A percentile compares a stretch with the other conserved stretches of the same genome.
Evolutionary conservation across 2,329 filamentous ascomycete genomes (phyloP).

Genomic region (Septoria linicola): DNA sequence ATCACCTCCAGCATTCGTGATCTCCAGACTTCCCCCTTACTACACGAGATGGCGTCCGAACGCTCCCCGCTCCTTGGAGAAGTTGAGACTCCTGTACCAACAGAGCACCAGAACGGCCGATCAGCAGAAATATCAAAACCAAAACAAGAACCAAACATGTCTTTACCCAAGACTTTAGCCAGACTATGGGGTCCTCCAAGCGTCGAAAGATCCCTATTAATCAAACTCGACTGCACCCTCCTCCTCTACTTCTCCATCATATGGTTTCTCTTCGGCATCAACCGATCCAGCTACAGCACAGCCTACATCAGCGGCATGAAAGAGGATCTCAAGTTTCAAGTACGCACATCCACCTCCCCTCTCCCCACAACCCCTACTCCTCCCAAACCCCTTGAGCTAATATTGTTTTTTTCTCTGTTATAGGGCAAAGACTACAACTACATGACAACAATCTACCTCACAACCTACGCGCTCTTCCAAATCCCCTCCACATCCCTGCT

Average conservation of each 20-base stretch:
- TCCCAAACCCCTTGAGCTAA: too few species aligned
- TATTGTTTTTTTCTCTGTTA: too few species aligned
- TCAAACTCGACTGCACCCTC: conserved; percentile 24
- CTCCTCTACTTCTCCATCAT: conserved; percentile 46
- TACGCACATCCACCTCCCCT: conserved; percentile 17
- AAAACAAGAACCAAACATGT: not conserved
- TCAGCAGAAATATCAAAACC: not conserved
- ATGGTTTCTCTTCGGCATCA: conserved; percentile 52
- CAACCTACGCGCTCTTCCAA: conserved; percentile 48
- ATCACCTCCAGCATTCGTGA: not conserved
- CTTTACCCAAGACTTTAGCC: conserved; percentile 2
- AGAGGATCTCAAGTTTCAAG: conserved; percentile 50
- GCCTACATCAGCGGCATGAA: conserved; percentile 57
- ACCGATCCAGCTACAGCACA: conserved; percentile 46
- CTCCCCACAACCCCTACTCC: not conserved
- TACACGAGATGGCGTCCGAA: conserved; percentile 9
- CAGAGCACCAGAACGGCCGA: not conserved
- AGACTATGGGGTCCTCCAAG: conserved; percentile 20
- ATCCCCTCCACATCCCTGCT: conserved; percentile 47
- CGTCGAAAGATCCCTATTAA: conserved; percentile 17
- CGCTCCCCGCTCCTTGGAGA: conserved; percentile 10
- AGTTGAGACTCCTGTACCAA: not conserved
- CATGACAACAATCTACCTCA: conserved; percentile 32
- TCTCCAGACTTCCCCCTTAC: not conserved
- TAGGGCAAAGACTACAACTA: conserved; percentile 26